A percentile compares a stretch with the other conserved stretches of the same genome.
Evolutionary conservation across 2,329 filamentous ascomycete genomes (phyloP).

Genomic region (Neocatenulostroma microsporum): DNA sequence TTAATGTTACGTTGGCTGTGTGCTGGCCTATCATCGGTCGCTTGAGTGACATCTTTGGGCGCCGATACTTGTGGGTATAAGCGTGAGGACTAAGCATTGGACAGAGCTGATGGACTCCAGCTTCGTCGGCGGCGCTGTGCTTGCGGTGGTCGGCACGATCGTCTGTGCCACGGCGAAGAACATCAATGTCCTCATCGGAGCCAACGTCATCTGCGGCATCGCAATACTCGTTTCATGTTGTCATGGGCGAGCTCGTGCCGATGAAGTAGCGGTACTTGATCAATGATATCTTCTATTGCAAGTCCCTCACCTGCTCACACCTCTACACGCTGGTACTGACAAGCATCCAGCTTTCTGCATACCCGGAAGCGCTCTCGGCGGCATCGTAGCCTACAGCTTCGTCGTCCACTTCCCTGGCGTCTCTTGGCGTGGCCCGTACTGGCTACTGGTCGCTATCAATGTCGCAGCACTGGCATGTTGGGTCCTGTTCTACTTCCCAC

Average conservation of each 20-base stretch:
- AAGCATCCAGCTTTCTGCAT: too few species aligned
- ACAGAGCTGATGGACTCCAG: too few species aligned
- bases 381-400: too few species aligned
- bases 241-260: conserved; percentile 24
- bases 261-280: conserved; percentile 26
- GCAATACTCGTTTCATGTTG: conserved; percentile 24
- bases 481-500: conserved; percentile 26
- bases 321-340: conserved; percentile 9
- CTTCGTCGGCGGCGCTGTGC: conserved; percentile 24
- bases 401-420: too few species aligned
- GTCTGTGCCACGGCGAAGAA: conserved; percentile 22
- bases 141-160: conserved; percentile 19
- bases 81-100: too few species aligned
- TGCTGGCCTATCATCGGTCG: conserved; percentile 10
- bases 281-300: conserved; percentile 18
- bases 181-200: conserved; percentile 22
- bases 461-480: conserved; percentile 22
- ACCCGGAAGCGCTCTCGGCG: too few species aligned
- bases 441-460: conserved; percentile 12
- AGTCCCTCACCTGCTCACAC: conserved; percentile 12
- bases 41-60: conserved; percentile 14
- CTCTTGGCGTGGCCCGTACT: conserved; percentile 12
- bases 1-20: conserved; percentile 10
- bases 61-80: conserved; percentile 36
- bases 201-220: conserved; percentile 20